Evolutionary conservation across 306 rosid species (phyloP).

Genomic region (Cicer pinnatifidum): DNA sequence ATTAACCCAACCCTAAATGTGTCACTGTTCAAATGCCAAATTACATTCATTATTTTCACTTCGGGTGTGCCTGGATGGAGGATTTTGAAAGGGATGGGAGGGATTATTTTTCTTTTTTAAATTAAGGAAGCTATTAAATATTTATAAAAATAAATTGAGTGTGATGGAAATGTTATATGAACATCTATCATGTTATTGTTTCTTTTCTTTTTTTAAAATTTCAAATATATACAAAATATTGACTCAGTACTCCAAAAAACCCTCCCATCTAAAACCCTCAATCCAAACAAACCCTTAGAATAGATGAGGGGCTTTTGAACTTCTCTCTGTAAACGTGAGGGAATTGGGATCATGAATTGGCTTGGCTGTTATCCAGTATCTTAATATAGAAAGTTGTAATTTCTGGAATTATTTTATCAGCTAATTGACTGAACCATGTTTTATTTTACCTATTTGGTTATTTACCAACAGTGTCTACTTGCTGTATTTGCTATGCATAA

Average conservation of each 20-base stretch:
- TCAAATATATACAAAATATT: too few species aligned
- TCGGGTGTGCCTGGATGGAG: too few species aligned
- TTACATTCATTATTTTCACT: conserved; percentile 11
- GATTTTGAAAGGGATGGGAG: too few species aligned
- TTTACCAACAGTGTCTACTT: not conserved
- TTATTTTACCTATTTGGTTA: conserved; percentile 28
- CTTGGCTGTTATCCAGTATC: not conserved
- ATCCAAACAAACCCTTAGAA: not conserved
- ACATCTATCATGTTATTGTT: too few species aligned
- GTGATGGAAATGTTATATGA: too few species aligned
- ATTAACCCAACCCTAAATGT: conserved; percentile 1
- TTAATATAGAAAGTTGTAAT: not conserved
- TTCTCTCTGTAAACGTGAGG: not conserved
- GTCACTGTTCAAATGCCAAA: not conserved
- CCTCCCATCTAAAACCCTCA: too few species aligned
- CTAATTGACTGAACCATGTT: not conserved
- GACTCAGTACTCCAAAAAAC: too few species aligned
- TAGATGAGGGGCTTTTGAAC: conserved; percentile 5
- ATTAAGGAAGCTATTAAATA: too few species aligned
- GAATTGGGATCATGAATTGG: not conserved
- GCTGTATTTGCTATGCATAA: not conserved
- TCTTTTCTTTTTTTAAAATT: too few species aligned
- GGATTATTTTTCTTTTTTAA: too few species aligned
- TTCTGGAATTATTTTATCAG: not conserved
- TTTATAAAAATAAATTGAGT: too few species aligned